These are phyloP conservation scores for Copromyces sp. DNA, from an alignment of 495 filamentous ascomycete genomes.

Conservation along the genomic window DNA sequence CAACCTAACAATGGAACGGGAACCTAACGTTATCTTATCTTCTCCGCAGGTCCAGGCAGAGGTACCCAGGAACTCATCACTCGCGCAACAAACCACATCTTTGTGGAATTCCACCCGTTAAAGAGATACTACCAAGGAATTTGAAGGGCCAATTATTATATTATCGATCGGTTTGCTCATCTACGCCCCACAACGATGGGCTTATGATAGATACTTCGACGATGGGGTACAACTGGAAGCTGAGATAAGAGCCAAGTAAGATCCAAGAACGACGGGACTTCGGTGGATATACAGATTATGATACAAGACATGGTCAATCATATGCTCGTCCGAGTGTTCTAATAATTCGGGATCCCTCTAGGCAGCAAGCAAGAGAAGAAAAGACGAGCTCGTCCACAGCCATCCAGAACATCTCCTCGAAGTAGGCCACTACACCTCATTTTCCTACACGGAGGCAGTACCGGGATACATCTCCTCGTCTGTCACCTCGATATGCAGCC, in stretches of 20 bases:
- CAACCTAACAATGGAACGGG: not conserved
- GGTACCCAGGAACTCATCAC: not conserved
- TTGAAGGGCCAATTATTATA: not conserved
- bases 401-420: not conserved
- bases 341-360: not conserved
- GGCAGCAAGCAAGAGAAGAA: not conserved
- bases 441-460: not conserved
- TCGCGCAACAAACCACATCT: not conserved
- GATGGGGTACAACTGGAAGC: not conserved
- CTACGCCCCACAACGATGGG: not conserved
- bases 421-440: not conserved
- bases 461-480: not conserved
- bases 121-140: not conserved
- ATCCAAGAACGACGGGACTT: not conserved
- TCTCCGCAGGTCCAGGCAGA: not conserved
- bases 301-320: not conserved
- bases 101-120: not conserved
- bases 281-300: not conserved
- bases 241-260: not conserved
- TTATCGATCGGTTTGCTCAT: not conserved
- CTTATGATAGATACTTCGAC: not conserved
- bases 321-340: not conserved
- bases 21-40: not conserved
- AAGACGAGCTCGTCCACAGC: not conserved
- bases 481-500: not conserved